Conservation (phyloP, 225 moss, liverwort and hornwort species). For the Bryoerythrophyllum caledonicum region DNA sequence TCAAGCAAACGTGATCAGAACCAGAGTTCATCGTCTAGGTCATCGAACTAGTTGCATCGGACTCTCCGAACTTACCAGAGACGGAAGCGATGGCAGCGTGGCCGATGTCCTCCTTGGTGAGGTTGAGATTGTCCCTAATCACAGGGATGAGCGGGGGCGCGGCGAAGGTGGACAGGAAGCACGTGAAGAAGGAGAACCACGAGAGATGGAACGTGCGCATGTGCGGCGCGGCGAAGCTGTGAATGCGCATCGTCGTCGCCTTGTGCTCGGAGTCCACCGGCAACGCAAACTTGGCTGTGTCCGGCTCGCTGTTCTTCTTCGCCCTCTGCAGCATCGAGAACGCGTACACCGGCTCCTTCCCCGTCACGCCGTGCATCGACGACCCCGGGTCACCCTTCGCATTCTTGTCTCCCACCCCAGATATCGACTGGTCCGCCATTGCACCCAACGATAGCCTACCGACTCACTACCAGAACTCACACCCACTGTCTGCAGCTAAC, state of each 20-base stretch:
- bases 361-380: conserved; percentile 70
- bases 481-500: neutral
- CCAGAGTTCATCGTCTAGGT: too few species aligned
- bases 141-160: conserved; percentile 77
- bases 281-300: conserved; percentile 35
- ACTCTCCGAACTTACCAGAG: conserved; percentile 13
- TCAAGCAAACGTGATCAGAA: too few species aligned
- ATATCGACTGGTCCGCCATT: conserved; percentile 45
- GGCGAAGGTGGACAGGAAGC: conserved; percentile 19
- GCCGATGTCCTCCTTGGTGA: conserved; percentile 57
- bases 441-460: neutral
- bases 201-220: conserved; percentile 74
- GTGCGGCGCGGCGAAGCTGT: conserved; percentile 55
- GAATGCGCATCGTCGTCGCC: conserved; percentile 52
- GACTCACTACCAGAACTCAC: neutral
- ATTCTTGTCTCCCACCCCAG: conserved; percentile 37
- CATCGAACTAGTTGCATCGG: too few species aligned
- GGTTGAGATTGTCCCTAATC: conserved; percentile 66
- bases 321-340: conserved; percentile 25
- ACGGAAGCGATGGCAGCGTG: conserved; percentile 61
- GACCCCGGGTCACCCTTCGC: conserved; percentile 51
- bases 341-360: conserved; percentile 53
- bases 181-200: conserved; percentile 76
- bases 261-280: conserved; percentile 87
- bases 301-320: conserved; percentile 8